phyloP scores from a whole-genome alignment of 2,329 filamentous ascomycete species.

The Fusarium citri region DNA sequence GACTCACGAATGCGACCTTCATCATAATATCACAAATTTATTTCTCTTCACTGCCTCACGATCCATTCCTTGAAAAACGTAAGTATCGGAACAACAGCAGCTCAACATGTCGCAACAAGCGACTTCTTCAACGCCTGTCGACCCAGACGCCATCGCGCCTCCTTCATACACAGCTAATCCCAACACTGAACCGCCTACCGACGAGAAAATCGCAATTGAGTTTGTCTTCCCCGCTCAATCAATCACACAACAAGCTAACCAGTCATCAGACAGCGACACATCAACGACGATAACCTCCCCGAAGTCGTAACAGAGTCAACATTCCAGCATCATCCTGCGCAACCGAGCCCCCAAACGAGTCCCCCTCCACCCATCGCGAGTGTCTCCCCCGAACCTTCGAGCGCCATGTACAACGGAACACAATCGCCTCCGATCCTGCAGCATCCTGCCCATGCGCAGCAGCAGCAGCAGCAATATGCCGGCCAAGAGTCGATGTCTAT shows the following conservation, averaged over 20 bases:
- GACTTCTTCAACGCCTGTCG: constrained; percentile 3
- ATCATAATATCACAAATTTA: not conserved
- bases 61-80: not conserved
- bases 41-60: not conserved
- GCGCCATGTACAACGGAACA: constrained; percentile 13
- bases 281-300: constrained; percentile 43
- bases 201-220: constrained; percentile 42
- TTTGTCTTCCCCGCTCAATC: not conserved
- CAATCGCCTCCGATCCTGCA: constrained; percentile 37
- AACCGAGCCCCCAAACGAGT: constrained; percentile 5
- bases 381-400: constrained; percentile 25
- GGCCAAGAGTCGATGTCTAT: constrained; percentile 31
- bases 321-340: not conserved
- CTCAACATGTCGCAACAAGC: constrained; percentile 23
- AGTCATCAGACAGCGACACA: constrained; percentile 4
- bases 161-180: constrained; percentile 35
- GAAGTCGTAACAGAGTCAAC: constrained; percentile 36
- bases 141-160: constrained; percentile 31
- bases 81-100: not conserved
- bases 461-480: constrained; percentile 20
- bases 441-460: constrained; percentile 29
- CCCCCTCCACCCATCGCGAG: not conserved
- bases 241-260: not conserved
- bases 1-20: constrained; percentile 1
- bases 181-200: not conserved